Percentiles rank a stretch among this genome's conserved stretches.
Evolutionary conservation across 1,284 basidiomycete species (phyloP).

Genomic region (Apiotrichum veenhuisii): DNA sequence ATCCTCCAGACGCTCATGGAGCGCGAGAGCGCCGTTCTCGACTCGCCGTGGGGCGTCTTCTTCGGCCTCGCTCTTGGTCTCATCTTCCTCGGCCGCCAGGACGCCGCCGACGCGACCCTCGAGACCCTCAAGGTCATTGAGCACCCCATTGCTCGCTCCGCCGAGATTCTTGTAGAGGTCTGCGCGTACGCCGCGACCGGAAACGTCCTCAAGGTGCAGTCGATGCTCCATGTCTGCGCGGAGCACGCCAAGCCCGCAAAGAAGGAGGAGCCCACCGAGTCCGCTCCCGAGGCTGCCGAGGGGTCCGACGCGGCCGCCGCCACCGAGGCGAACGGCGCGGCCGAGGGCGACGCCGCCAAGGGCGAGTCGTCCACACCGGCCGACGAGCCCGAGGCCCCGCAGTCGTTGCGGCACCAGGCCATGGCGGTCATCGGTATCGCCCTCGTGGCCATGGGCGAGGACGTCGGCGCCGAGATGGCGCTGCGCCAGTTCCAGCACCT

Average conservation of each 20-base stretch:
- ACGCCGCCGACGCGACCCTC: slow-evolving; percentile 88
- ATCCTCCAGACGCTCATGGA: slow-evolving; percentile 90
- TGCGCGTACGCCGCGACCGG: slow-evolving; percentile 95
- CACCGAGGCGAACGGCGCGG: slow-evolving; percentile 15
- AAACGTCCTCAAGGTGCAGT: slow-evolving; percentile 91
- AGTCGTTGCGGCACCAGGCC: slow-evolving; percentile 79
- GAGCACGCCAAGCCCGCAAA: slow-evolving; percentile 65
- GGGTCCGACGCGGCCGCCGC: slow-evolving; percentile 16
- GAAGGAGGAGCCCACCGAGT: slow-evolving; percentile 26
- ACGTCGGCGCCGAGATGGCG: slow-evolving; percentile 96
- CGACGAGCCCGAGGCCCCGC: slow-evolving; percentile 48
- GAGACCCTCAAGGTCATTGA: slow-evolving; percentile 94
- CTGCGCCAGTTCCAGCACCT: slow-evolving; percentile 92
- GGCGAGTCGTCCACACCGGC: slow-evolving; percentile 8
- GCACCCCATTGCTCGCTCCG: slow-evolving; percentile 85
- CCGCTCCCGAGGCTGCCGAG: slow-evolving; percentile 30
- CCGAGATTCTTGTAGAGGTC: slow-evolving; percentile 87
- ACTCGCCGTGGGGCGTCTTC: slow-evolving; percentile 91
- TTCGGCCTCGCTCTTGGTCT: slow-evolving; percentile 86
- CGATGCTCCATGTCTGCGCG: slow-evolving; percentile 87
- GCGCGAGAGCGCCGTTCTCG: slow-evolving; percentile 67
- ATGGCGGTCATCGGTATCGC: slow-evolving; percentile 94
- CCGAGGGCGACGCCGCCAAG: slow-evolving; percentile 9
- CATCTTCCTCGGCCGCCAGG: slow-evolving; percentile 89
- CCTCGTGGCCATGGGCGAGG: slow-evolving; percentile 96